Conservation (phyloP, 371 early-diverging fungal species). For the Mucor mucedo region DNA sequence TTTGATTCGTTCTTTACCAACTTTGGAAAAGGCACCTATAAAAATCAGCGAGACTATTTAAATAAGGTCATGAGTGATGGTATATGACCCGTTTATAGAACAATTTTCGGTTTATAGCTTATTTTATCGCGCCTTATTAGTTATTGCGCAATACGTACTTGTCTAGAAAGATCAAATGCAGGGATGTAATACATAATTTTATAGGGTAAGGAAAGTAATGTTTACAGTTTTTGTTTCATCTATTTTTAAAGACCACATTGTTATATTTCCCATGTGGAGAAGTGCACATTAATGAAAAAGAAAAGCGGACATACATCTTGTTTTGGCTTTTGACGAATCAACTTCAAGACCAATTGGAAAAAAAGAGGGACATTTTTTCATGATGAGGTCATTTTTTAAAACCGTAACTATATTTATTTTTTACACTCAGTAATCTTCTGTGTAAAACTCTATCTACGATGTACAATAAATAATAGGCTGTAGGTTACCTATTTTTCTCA, state of each 20-base stretch:
- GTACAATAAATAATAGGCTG: not conserved
- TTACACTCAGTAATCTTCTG: not conserved
- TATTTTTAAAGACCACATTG: not conserved
- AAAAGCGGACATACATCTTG: not conserved
- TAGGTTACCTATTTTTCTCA: conserved; percentile 6
- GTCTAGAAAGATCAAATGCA: too few relatives aligned
- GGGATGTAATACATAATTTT: too few relatives aligned
- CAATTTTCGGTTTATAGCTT: not conserved
- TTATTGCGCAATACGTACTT: too few relatives aligned
- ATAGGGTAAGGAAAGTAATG: not conserved
- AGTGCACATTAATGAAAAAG: not conserved
- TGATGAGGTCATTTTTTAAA: not conserved
- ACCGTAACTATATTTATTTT: not conserved
- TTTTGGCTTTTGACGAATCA: not conserved
- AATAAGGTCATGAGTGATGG: not conserved
- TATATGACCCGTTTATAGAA: not conserved
- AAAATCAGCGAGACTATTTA: too few relatives aligned
- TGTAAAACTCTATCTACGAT: not conserved
- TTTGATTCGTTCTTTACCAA: too few relatives aligned
- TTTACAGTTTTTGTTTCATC: not conserved
- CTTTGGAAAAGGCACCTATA: too few relatives aligned
- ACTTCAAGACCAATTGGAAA: not conserved
- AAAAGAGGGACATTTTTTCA: not conserved
- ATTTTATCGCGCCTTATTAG: not conserved
- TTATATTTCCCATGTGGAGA: not conserved